Percentiles rank a stretch among this genome's conserved stretches.
These are phyloP conservation scores for Geranium rotundifolium DNA, from an alignment of 345 rosid genomes.

Conservation along the genomic window DNA sequence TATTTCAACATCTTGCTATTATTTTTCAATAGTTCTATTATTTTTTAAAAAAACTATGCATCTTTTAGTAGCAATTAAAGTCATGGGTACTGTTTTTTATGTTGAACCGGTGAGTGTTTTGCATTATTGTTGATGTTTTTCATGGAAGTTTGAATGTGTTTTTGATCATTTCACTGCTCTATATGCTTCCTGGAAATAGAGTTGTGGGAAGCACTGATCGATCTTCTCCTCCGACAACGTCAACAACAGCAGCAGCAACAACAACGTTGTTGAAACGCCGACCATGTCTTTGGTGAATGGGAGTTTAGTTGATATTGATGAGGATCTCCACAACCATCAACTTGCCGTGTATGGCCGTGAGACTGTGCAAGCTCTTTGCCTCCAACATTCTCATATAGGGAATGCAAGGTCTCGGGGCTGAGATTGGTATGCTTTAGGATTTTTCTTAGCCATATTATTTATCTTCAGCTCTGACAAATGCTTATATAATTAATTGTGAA, in stretches of 20 bases:
- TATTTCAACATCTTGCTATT: too few relatives aligned
- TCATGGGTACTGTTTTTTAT: not conserved
- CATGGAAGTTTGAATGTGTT: slow-evolving; percentile 11
- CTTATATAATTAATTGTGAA: not conserved
- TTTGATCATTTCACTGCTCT: slow-evolving; percentile 55
- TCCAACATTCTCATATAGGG: slow-evolving; percentile 82
- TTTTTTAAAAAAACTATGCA: slow-evolving; percentile 6
- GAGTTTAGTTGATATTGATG: slow-evolving; percentile 72
- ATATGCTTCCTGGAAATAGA: slow-evolving; percentile 97
- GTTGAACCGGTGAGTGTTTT: not conserved
- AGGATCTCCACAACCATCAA: slow-evolving; percentile 97
- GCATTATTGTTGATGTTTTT: not conserved
- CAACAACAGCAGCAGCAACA: slow-evolving; percentile 13
- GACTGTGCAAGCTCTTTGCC: slow-evolving; percentile 88
- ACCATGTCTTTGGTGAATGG: slow-evolving; percentile 68
- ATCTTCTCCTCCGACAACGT: slow-evolving; percentile 11
- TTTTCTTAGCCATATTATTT: too few relatives aligned
- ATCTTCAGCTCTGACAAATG: not conserved
- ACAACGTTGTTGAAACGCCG: slow-evolving; percentile 12
- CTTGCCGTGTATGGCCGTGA: slow-evolving; percentile 99
- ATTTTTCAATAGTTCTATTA: too few relatives aligned
- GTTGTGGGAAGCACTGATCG: slow-evolving; percentile 46
- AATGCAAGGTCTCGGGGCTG: slow-evolving; percentile 90
- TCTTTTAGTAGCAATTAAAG: slow-evolving; percentile 15
- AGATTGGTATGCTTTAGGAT: slow-evolving; percentile 50